Percentiles rank a stretch among this genome's conserved stretches.
phyloP scores from a whole-genome alignment of 768 basidiomycete species.

The Crassisporium funariophilum region DNA sequence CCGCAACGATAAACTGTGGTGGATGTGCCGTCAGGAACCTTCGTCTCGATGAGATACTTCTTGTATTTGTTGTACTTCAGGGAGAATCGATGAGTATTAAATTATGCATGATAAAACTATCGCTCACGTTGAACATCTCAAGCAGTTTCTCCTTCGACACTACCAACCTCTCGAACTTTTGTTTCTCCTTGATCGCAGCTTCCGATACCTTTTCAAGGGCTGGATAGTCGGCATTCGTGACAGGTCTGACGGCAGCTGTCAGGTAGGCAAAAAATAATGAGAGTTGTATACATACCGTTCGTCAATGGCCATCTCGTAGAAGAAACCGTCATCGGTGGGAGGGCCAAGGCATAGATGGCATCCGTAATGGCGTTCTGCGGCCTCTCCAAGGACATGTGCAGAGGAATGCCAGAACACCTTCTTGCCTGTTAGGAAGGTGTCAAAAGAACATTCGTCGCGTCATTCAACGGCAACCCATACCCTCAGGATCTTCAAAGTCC shows the following conservation, averaged over 20 bases:
- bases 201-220: conserved; percentile 88
- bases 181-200: conserved; percentile 91
- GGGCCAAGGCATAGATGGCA: conserved; percentile 97
- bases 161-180: conserved; percentile 93
- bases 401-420: conserved; percentile 99
- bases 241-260: conserved; percentile 49
- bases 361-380: conserved; percentile 94
- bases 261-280: neutral
- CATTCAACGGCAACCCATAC: conserved; percentile 33
- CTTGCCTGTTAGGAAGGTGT: conserved; percentile 58
- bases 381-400: conserved; percentile 96
- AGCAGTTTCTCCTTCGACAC: conserved; percentile 94
- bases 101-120: conserved; percentile 6
- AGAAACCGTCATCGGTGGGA: conserved; percentile 97
- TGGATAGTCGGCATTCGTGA: conserved; percentile 83
- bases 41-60: conserved; percentile 90
- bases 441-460: neutral
- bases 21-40: conserved; percentile 93
- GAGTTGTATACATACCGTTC: conserved; percentile 53
- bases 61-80: conserved; percentile 98
- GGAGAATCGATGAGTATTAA: neutral
- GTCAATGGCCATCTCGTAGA: conserved; percentile 96
- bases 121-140: conserved; percentile 89
- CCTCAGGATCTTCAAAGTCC: conserved; percentile 92
- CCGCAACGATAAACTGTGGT: conserved; percentile 99